Base-by-base conservation (phyloP, 495 filamentous ascomycete genomes). In the Trypethelium eluteriae region DNA sequence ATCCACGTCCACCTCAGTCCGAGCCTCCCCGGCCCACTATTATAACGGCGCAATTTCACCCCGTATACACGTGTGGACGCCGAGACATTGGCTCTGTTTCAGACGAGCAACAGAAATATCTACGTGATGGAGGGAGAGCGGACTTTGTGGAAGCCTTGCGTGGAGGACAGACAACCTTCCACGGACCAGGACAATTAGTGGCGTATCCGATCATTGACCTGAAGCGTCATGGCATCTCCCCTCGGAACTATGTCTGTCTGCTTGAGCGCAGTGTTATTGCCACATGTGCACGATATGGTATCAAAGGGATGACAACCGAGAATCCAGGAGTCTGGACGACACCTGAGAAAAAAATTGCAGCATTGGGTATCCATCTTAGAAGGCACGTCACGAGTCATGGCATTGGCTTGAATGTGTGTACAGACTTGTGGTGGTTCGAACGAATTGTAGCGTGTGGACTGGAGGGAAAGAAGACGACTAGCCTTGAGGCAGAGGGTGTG, bases 81-180 rank as follows among this genome's bases (percentile, higher is more conserved):
- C 89, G 94, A 59, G 92, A 96, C 75, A 79, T 86, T 2, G 80
- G 81, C 12, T 81, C 83, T 1, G 81, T 87, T 64, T 81, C 82
- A 25, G 72, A 73, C 66, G 71, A 67, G 41, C 78, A 81, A 62
- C 73, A 70, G 39, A 65, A 67, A 0, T 74, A 80, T 56, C 75
- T 86, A 3, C 72, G 69, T 39, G 73, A 75, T 46, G 64, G 74
- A 35, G 78, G 81, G 16, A 70, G 69, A 47, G 89, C 91, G 25
- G 83, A 86, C 25, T 82, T 95, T 70, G 74, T 84, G 47, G 81
- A 86, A 64, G 87, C 91, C 5, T 83, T 87, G 7, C 87, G 94
- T 57, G 94, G 94, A 69, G 94, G 94, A 0, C 89, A 94, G 66
- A 93, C 89, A 0, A 98, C 94, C 3, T 98, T 96, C 79, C 94